phyloP scores from a whole-genome alignment of 495 filamentous ascomycete genomes.

The Penicillium paradoxum region DNA sequence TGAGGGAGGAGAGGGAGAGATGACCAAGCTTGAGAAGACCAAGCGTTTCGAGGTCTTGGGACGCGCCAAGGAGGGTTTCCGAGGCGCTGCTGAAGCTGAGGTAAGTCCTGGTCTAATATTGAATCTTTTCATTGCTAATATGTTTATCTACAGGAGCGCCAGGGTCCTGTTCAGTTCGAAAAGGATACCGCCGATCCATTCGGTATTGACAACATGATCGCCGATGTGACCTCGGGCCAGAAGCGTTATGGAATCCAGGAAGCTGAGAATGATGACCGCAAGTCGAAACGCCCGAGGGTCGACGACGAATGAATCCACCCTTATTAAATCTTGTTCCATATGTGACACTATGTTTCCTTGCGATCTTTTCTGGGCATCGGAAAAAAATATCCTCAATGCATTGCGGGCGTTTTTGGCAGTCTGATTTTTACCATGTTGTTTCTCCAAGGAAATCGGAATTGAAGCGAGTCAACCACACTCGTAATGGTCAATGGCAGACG shows the following conservation, averaged over 20 bases:
- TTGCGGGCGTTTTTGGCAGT: conserved; percentile 27
- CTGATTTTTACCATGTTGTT: conserved; percentile 7
- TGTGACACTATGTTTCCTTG: conserved; percentile 1
- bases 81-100: conserved; percentile 83
- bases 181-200: conserved; percentile 87
- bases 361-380: conserved; percentile 1
- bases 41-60: conserved; percentile 83
- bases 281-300: conserved; percentile 71
- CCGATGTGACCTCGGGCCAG: conserved; percentile 64
- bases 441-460: conserved; percentile 5
- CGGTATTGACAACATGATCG: conserved; percentile 87
- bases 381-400: conserved; percentile 17
- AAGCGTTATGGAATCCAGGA: conserved; percentile 87
- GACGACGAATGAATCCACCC: conserved; percentile 57
- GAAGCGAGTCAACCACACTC: not conserved
- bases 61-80: conserved; percentile 81
- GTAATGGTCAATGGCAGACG: not conserved
- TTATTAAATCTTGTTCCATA: conserved; percentile 6
- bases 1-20: conserved; percentile 74
- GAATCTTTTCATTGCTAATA: conserved; percentile 17
- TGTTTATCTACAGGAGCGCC: conserved; percentile 52
- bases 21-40: conserved; percentile 79
- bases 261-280: conserved; percentile 51
- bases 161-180: conserved; percentile 97
- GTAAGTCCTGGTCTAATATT: conserved; percentile 40